Evolutionary conservation across 768 basidiomycete genomes (phyloP), one percentile per base, ranked within the genome.

Genomic region (Hygrocybe coccinea): DNA sequence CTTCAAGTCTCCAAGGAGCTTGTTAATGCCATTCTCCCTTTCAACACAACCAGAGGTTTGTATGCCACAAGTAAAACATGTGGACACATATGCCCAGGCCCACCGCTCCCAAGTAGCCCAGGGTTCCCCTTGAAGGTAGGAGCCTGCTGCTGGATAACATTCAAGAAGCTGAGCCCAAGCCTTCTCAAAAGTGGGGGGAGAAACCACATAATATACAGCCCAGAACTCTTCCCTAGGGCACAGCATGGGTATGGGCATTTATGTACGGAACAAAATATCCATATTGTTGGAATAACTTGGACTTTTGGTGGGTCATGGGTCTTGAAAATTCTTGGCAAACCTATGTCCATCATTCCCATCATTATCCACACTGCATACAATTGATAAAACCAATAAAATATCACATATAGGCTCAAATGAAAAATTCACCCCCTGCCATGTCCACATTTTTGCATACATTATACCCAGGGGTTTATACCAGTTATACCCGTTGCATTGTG

Each of bases 41-140:
- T 72, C 69, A 1, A 69, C 62, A 1, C 64, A 56, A 1, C 73
- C 69, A 60, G 67, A 72, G 19, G 71, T 74, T 1, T 69, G 50
- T 5, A 72, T 60, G 0, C 71, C 72, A 22, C 59, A 64, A 7
- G 72, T 72, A 55, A 71, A 74, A 11, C 50, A 25, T 22, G 50
- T 17, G 22, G 64, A 4, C 4, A 29, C 29, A 8, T 29, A 29
- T 4, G 29, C 29, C 29, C 29, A 29, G 8, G 29, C 29, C 72
- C 71, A 74, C 15, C 62, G 65, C 24, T 67, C 58, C 0, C 65
- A 62, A 44, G 65, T 67, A 2, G 62, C 55, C 53, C 70, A 73
- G 0, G 73, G 17, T 34, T 69, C 64, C 1, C 59, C 52, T 8
- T 65, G 48, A 5, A 72, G 65, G 56, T 73, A 74, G 0, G 35